Evolutionary conservation across 805 yeast species (phyloP).

Genomic region (Zygoascus flipseniorum): DNA sequence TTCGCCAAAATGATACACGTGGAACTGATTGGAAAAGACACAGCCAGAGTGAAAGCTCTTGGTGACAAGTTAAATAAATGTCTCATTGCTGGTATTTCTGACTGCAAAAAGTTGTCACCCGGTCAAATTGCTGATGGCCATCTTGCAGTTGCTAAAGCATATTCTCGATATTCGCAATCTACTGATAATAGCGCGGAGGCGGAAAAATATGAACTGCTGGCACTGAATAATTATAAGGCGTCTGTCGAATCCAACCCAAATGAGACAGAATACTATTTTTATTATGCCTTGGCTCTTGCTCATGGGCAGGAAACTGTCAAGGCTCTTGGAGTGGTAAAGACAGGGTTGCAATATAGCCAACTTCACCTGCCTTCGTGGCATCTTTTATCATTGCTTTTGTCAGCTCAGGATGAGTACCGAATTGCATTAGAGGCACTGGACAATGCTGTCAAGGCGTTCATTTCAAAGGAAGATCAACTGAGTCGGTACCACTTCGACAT

Average conservation of each 20-base stretch:
- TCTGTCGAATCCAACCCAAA: conserved; percentile 11
- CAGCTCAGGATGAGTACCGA: conserved; percentile 49
- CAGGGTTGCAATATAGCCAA: conserved; percentile 32
- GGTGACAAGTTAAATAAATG: conserved; percentile 14
- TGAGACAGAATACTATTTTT: conserved; percentile 12
- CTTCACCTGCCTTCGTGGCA: conserved; percentile 59
- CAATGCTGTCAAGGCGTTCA: conserved; percentile 34
- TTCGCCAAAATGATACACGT: conserved; percentile 9
- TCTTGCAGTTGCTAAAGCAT: conserved; percentile 13
- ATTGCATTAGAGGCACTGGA: conserved; percentile 50
- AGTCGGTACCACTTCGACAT: neutral
- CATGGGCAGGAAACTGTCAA: conserved; percentile 15
- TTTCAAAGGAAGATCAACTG: neutral
- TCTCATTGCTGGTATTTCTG: conserved; percentile 5
- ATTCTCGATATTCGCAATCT: conserved; percentile 6
- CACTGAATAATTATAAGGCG: conserved; percentile 13
- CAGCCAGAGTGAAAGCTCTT: conserved; percentile 9
- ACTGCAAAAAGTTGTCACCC: neutral
- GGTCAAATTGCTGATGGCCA: conserved; percentile 5
- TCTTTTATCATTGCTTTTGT: conserved; percentile 51
- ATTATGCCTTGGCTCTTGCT: conserved; percentile 26
- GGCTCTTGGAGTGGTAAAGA: conserved; percentile 20
- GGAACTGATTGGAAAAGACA: conserved; percentile 8
- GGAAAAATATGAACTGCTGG: conserved; percentile 9
- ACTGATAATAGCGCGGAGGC: conserved; percentile 8